Evolutionary conservation across 208 protist genomes (phyloP).

Genomic region (Acanthamoeba sp.): DNA sequence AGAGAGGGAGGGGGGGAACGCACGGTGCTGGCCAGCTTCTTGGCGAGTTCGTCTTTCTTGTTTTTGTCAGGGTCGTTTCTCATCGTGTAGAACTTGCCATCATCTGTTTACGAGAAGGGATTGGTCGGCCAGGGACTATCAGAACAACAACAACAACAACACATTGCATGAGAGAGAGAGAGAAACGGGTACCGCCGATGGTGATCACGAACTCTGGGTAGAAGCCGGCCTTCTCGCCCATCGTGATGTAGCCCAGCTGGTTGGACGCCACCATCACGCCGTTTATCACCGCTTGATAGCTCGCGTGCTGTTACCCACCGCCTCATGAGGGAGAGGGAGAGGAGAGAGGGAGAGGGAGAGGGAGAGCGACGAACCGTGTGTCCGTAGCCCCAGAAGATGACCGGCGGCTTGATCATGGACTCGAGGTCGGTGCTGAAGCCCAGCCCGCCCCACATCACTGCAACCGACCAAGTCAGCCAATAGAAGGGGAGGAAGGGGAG

Average conservation of each 20-base stretch:
- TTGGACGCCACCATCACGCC: slow-evolving; percentile 5
- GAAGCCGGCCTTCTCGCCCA: slow-evolving; percentile 60
- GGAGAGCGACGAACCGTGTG: slow-evolving; percentile 20
- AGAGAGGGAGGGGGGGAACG: too few relatives aligned
- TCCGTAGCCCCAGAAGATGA: slow-evolving; percentile 37
- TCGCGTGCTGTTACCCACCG: not conserved
- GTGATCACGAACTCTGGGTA: slow-evolving; percentile 31
- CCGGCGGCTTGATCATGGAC: not conserved
- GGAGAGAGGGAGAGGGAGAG: not conserved
- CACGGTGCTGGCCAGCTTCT: too few relatives aligned
- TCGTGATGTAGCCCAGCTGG: slow-evolving; percentile 50
- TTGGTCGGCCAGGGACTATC: too few relatives aligned
- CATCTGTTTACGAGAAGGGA: not conserved
- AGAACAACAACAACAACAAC: too few relatives aligned
- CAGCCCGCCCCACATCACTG: not conserved
- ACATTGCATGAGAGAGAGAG: not conserved
- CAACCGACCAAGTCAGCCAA: not conserved
- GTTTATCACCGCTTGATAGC: not conserved
- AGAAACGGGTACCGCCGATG: not conserved
- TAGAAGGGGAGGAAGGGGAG: not conserved
- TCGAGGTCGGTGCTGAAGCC: not conserved
- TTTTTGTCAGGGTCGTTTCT: slow-evolving; percentile 36
- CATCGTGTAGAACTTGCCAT: not conserved
- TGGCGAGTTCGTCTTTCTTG: not conserved
- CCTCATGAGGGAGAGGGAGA: not conserved